A percentile compares a stretch with the other conserved stretches of the same genome.
Evolutionary conservation across 805 yeast genomes (phyloP).

Genomic region (Yamadazyma tumulicola): DNA sequence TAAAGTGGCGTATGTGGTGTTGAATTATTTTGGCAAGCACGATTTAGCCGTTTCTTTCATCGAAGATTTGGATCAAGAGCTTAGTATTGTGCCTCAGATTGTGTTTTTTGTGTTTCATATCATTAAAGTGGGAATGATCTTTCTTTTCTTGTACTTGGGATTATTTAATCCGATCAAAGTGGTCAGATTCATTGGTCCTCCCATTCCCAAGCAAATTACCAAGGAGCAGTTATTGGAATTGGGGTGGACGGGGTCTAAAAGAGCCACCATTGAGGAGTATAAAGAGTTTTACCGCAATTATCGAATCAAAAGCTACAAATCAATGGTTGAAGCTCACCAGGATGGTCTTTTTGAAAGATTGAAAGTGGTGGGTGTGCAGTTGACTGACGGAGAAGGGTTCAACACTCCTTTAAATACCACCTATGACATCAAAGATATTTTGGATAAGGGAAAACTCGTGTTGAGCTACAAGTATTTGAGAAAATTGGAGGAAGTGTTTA

Average conservation of each 20-base stretch:
- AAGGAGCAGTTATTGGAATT: constrained; percentile 56
- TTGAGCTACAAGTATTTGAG: constrained; percentile 56
- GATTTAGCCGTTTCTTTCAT: constrained; percentile 45
- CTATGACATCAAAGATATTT: constrained; percentile 21
- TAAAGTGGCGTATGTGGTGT: constrained; percentile 17
- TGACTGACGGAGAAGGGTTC: constrained; percentile 83
- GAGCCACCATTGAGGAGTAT: constrained; percentile 67
- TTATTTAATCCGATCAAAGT: constrained; percentile 65
- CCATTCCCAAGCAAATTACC: constrained; percentile 31
- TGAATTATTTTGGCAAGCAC: constrained; percentile 32
- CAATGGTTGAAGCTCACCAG: constrained; percentile 71
- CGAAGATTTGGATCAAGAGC: constrained; percentile 43
- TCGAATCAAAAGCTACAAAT: constrained; percentile 66
- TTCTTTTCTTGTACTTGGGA: constrained; percentile 61
- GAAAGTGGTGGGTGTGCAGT: constrained; percentile 54
- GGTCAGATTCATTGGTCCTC: constrained; percentile 27
- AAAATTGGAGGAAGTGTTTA: constrained; percentile 47
- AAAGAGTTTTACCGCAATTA: constrained; percentile 63
- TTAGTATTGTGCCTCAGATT: constrained; percentile 50
- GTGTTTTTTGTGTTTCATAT: constrained; percentile 72
- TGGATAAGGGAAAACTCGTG: constrained; percentile 37
- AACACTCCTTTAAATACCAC: constrained; percentile 50
- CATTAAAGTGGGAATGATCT: constrained; percentile 55
- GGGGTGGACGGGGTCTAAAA: constrained; percentile 96
- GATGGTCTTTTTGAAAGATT: constrained; percentile 64